Evolutionary conservation across 768 basidiomycete species (phyloP), one percentile per base, ranked within the genome.

Genomic region (Filobasidium floriforme): DNA sequence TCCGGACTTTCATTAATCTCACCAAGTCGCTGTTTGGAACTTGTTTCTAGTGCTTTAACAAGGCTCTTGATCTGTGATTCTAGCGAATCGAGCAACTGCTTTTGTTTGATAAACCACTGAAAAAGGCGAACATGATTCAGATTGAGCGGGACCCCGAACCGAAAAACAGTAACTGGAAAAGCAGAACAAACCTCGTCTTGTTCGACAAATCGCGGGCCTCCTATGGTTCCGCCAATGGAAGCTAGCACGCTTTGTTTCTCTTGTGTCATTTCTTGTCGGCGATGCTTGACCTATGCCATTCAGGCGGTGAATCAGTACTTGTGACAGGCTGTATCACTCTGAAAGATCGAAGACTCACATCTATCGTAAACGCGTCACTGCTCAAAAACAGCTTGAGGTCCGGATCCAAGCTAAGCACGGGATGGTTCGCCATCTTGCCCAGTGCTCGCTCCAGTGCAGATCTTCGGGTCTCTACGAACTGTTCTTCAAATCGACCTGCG

Each of bases 31-130:
- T 91, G 86, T 71, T 88, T 92, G 10, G 90, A 84, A n/a, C 91
- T 89, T 0, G 82, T 63, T 66, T 94, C 89, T 60, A 98, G 88
- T 0, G 91, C 85, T 79, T 89, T 92, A 59, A 90, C 88, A 1
- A 97, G 82, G 1, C 87, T 85, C 26, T 89, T 88, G 19, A 97
- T 82, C 73, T 97, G 92, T 0, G 87, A 85, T 77, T 99, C 96
- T 24, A 98, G 84, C 51, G 86, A 86, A 71, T 98, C 93, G 12
- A 99, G 83, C 73, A 90, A 91, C 0, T 81, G 79, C 66, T 88
- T 90, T 76, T 92, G 88, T 68, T 85, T 84, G 72, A 96, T 92
- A 72, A 96, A 98, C 92, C 92, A 98, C 86, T 93, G 51, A 49
- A 14, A 49, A 15, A 5, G 12, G n/a, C n/a, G 32, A 43, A 61